Percentiles rank a stretch among this genome's conserved stretches.
These are phyloP conservation scores for Daldinia grandis DNA, from an alignment of 495 filamentous ascomycete species.

Conservation along the genomic window DNA sequence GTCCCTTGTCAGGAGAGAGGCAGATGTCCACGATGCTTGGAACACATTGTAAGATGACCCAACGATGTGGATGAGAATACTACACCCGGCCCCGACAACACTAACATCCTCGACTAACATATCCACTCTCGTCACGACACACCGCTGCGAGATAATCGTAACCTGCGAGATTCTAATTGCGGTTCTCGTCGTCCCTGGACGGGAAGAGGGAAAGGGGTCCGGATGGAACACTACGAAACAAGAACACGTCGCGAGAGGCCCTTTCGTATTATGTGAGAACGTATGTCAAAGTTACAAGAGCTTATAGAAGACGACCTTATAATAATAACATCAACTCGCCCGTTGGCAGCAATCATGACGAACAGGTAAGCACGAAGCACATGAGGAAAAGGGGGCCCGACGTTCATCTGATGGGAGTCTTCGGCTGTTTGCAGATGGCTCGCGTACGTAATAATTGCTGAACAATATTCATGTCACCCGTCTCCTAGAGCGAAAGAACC, in stretches of 20 bases:
- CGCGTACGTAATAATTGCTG: constrained; percentile 33
- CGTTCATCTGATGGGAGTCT: constrained; percentile 30
- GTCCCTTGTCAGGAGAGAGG: constrained; percentile 1
- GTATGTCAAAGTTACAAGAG: constrained; percentile 17
- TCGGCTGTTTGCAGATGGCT: constrained; percentile 38
- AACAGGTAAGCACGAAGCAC: not conserved
- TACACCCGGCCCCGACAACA: not conserved
- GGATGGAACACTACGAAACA: constrained; percentile 40
- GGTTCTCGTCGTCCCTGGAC: constrained; percentile 14
- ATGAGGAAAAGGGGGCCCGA: constrained; percentile 13
- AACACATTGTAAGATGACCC: not conserved
- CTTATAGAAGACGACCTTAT: constrained; percentile 2
- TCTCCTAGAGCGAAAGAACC: constrained; percentile 17
- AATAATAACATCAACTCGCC: constrained; percentile 10
- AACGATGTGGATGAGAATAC: not conserved
- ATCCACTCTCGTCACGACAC: constrained; percentile 6
- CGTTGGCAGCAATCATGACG: constrained; percentile 8
- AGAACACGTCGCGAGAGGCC: constrained; percentile 31
- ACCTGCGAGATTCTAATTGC: constrained; percentile 23
- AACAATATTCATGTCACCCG: constrained; percentile 32
- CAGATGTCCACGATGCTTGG: not conserved
- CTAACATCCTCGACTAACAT: constrained; percentile 3
- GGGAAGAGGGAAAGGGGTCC: constrained; percentile 17
- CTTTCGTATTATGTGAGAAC: constrained; percentile 39
- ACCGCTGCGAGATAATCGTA: constrained; percentile 16